Base-by-base conservation (phyloP, 1,139 yeast genomes). In the Yamadazyma epiphylla region DNA sequence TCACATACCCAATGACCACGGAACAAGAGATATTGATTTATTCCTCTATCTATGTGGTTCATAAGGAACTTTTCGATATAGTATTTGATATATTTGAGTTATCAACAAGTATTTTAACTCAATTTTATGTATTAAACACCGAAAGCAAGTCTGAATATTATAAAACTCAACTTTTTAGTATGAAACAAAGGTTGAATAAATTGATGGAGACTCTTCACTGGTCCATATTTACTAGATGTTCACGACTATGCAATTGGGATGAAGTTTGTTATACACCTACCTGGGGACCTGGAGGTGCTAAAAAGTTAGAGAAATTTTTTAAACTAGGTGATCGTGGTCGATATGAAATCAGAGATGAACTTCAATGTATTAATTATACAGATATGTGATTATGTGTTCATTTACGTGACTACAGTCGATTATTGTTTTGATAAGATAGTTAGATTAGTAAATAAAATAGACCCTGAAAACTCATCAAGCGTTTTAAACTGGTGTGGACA, bases 241-340 rank as follows among this genome's bases (percentile, higher is more conserved):
- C 58, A 0, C 35, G 43, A 4, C 45, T 45, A 7, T 75, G 81
- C 47, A 54, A 41, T 0, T 48, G 54, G 47, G 63, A 67, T 39
- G 74, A 71, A 37, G 41, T 71, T 2, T 76, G 81, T 43, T 72
- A 59, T 32, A 61, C 72, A 4, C 80, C 80, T 1, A 64, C 77
- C 0, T 74, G 80, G 80, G 80, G 80, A 0, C 80, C 81, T 1
- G 54, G 69, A 17, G 20, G 20, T 7, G 20, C 20, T 7, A 17
- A 10, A 17, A 10, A 10, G 9, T 17, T 10, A 10, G 20, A 17
- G 10, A 17, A 10, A 10, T 17, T 7, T 17, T 17, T 17, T 17
- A 10, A 17, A 10, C 20, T 10, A 7, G 20, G 20, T 17, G 20
- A 17, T 7, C n/a, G n/a, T n/a, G 20, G 20, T 17, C 7, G 20